phyloP scores from a whole-genome alignment of 2,329 filamentous ascomycete genomes.

The Dothiorella sarmentorum region DNA sequence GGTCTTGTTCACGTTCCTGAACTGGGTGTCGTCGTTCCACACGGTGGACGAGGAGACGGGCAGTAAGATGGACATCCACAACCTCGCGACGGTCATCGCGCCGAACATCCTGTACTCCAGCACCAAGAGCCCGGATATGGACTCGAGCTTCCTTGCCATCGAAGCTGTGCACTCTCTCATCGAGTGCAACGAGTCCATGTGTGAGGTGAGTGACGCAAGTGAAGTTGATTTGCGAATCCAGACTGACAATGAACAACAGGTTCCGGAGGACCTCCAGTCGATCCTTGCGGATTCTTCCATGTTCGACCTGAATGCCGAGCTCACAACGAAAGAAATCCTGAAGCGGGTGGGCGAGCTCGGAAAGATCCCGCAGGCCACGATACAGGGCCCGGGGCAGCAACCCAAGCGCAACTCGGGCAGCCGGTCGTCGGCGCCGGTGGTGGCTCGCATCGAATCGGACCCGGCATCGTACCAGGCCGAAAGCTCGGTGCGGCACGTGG shows the following conservation, averaged over 20 bases:
- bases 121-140: constrained; percentile 48
- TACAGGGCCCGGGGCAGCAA: constrained; percentile 48
- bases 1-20: constrained; percentile 91
- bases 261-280: constrained; percentile 85
- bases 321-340: constrained; percentile 95
- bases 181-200: constrained; percentile 92
- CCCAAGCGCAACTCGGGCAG: constrained; percentile 54
- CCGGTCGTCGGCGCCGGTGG: constrained; percentile 50
- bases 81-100: constrained; percentile 93
- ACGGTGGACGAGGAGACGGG: constrained; percentile 95
- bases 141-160: constrained; percentile 90
- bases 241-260: constrained; percentile 63
- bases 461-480: constrained; percentile 80
- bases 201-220: constrained; percentile 67
- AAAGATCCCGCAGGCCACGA: constrained; percentile 59
- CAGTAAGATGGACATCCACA: constrained; percentile 98
- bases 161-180: constrained; percentile 90
- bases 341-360: constrained; percentile 85
- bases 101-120: constrained; percentile 86
- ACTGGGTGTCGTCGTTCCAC: constrained; percentile 96
- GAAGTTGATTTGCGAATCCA: neutral
- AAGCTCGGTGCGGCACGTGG: constrained; percentile 74
- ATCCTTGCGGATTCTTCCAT: constrained; percentile 79
- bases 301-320: constrained; percentile 77
- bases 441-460: constrained; percentile 81